phyloP scores from a whole-genome alignment of 1,139 yeast species.

The Yamadazyma atlantica region DNA sequence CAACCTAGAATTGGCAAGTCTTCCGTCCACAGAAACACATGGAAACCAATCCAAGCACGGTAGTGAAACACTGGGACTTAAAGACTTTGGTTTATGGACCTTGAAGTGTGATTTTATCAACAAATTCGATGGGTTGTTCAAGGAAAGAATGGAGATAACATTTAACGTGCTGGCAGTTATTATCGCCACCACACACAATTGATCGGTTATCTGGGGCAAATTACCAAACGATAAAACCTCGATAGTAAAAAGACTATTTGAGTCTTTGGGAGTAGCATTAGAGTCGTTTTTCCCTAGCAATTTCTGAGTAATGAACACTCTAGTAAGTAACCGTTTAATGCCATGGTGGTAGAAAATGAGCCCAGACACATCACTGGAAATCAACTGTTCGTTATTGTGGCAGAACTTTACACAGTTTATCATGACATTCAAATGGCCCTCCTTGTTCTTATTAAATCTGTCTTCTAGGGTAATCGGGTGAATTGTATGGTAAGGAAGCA shows the following conservation, averaged over 20 bases:
- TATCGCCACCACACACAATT: conserved; percentile 60
- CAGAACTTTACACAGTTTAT: conserved; percentile 53
- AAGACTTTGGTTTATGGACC: conserved; percentile 44
- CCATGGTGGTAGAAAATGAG: conserved; percentile 61
- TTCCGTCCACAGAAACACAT: conserved; percentile 23
- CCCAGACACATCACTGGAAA: conserved; percentile 63
- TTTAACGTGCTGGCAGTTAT: conserved; percentile 53
- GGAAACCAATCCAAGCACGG: conserved; percentile 64
- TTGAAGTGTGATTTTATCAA: conserved; percentile 51
- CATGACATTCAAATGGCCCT: conserved; percentile 54
- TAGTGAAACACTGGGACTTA: conserved; percentile 12
- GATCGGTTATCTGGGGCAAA: conserved; percentile 50
- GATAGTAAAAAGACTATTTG: conserved; percentile 26
- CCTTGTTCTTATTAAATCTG: conserved; percentile 27
- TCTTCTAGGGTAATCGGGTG: conserved; percentile 28
- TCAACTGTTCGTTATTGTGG: conserved; percentile 53
- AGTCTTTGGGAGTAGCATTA: conserved; percentile 15
- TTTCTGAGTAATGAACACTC: conserved; percentile 48
- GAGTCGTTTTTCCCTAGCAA: conserved; percentile 52
- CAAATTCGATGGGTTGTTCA: conserved; percentile 29
- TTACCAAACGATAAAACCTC: conserved; percentile 57
- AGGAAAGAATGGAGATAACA: conserved; percentile 57
- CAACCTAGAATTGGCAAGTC: conserved; percentile 42
- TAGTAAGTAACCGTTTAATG: conserved; percentile 52
- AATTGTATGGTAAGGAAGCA: conserved; percentile 25